Evolutionary conservation across 2,329 filamentous ascomycete genomes (phyloP).

Genomic region (Sporothrix mexicana): DNA sequence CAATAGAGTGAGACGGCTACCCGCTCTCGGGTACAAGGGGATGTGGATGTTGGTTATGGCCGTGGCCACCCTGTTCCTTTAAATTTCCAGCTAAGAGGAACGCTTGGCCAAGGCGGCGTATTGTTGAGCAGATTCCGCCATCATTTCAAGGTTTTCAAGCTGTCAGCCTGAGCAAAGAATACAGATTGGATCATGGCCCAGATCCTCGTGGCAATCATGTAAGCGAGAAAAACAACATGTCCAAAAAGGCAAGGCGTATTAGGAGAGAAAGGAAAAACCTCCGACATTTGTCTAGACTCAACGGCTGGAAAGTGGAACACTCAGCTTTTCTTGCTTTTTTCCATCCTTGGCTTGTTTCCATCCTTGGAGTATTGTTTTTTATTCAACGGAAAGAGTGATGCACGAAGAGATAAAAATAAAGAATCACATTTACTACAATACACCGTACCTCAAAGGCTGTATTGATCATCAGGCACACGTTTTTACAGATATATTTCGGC

Average conservation of each 20-base stretch:
- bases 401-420: neutral
- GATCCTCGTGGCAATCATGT: neutral
- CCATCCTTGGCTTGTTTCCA: too few relatives aligned
- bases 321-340: neutral
- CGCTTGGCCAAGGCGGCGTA: neutral
- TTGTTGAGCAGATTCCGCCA: neutral
- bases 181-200: neutral
- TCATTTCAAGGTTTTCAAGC: too few relatives aligned
- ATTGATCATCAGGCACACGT: too few relatives aligned
- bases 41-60: too few relatives aligned
- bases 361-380: too few relatives aligned
- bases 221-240: neutral
- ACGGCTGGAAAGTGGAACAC: neutral
- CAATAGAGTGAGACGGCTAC: neutral
- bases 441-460: too few relatives aligned
- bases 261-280: neutral
- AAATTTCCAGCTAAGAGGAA: neutral
- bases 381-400: too few relatives aligned
- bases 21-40: neutral
- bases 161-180: neutral
- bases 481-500: too few relatives aligned
- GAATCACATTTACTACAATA: neutral
- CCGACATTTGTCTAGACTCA: conserved; percentile 1
- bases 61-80: neutral
- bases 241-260: neutral